Percentiles rank a stretch among this genome's conserved stretches.
phyloP scores from a whole-genome alignment of 2,329 filamentous ascomycete species.

The Hymenoscyphus fructigenus region DNA sequence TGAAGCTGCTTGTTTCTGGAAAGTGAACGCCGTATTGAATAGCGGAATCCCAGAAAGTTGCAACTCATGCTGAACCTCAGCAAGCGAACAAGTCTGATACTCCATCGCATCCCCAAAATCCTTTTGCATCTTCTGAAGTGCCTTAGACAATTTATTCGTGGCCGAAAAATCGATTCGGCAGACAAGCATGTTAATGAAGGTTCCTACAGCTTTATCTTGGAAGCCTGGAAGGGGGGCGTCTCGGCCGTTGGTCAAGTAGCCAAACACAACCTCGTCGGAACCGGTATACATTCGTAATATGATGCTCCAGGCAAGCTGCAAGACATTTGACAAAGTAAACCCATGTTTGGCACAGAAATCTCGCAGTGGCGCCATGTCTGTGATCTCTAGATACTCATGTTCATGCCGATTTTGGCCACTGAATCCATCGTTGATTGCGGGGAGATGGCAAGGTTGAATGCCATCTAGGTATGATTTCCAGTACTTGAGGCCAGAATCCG shows the following conservation, averaged over 20 bases:
- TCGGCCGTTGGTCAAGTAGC: slow-evolving; percentile 40
- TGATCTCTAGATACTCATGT: slow-evolving; percentile 22
- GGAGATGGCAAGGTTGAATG: slow-evolving; percentile 39
- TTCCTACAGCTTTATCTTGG: slow-evolving; percentile 12
- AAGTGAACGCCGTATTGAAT: slow-evolving; percentile 44
- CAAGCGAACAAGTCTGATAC: slow-evolving; percentile 16
- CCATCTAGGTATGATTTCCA: slow-evolving; percentile 33
- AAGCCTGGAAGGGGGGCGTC: slow-evolving; percentile 15
- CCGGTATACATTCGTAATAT: slow-evolving; percentile 40
- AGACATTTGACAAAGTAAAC: slow-evolving; percentile 40
- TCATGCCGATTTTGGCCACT: slow-evolving; percentile 13
- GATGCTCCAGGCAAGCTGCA: slow-evolving; percentile 42
- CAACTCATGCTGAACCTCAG: slow-evolving; percentile 36
- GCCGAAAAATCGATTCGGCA: slow-evolving; percentile 10
- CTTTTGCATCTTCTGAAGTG: slow-evolving; percentile 12
- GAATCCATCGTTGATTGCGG: slow-evolving; percentile 29
- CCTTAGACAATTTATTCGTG: not conserved
- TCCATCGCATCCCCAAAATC: slow-evolving; percentile 12
- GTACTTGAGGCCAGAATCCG: slow-evolving; percentile 25
- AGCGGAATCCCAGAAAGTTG: slow-evolving; percentile 38
- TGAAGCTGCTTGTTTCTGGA: slow-evolving; percentile 35
- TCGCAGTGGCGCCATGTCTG: slow-evolving; percentile 21
- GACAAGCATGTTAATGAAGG: slow-evolving; percentile 17
- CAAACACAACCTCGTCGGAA: slow-evolving; percentile 41
- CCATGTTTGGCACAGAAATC: slow-evolving; percentile 13